Evolutionary conservation across 2,329 filamentous ascomycete species (phyloP).

Genomic region (Trichoderma cornu-damae): DNA sequence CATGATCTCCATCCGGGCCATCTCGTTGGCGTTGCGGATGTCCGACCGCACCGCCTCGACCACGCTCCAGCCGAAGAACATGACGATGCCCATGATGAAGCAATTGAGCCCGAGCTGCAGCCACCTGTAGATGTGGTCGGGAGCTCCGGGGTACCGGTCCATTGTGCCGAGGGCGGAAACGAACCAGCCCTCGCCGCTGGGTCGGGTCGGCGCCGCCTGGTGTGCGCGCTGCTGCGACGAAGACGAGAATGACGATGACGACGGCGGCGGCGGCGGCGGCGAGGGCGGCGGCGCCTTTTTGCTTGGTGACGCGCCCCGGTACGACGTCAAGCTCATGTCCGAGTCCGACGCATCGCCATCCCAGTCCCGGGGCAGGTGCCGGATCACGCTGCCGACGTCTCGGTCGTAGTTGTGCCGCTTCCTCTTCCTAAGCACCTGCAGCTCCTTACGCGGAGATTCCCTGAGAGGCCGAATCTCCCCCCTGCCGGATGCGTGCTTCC

Average conservation of each 20-base stretch:
- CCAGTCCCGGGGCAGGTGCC: slow-evolving; percentile 38
- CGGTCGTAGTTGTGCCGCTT: slow-evolving; percentile 48
- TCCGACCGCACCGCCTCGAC: slow-evolving; percentile 68
- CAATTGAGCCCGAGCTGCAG: slow-evolving; percentile 59
- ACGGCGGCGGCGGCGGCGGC: background rate
- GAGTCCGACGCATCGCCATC: slow-evolving; percentile 48
- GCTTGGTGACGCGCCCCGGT: background rate
- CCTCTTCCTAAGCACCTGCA: slow-evolving; percentile 44
- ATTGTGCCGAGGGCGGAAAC: slow-evolving; percentile 47
- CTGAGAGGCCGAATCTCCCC: slow-evolving; percentile 56
- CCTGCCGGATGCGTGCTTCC: slow-evolving; percentile 49
- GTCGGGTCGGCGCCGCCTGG: slow-evolving; percentile 7
- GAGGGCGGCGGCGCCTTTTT: background rate
- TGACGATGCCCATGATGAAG: slow-evolving; percentile 49
- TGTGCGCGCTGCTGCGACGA: slow-evolving; percentile 28
- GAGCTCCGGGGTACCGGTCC: slow-evolving; percentile 54
- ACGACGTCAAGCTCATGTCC: slow-evolving; percentile 33
- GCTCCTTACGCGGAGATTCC: slow-evolving; percentile 29
- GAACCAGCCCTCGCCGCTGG: slow-evolving; percentile 24
- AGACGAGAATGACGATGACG: too few species aligned
- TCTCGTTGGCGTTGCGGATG: slow-evolving; percentile 65
- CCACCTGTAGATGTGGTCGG: slow-evolving; percentile 56
- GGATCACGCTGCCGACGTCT: slow-evolving; percentile 48
- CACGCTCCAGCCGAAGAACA: slow-evolving; percentile 65
- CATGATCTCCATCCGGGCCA: slow-evolving; percentile 63